phyloP scores from a whole-genome alignment of 768 basidiomycete genomes.

The Pleurotus pulmonarius region DNA sequence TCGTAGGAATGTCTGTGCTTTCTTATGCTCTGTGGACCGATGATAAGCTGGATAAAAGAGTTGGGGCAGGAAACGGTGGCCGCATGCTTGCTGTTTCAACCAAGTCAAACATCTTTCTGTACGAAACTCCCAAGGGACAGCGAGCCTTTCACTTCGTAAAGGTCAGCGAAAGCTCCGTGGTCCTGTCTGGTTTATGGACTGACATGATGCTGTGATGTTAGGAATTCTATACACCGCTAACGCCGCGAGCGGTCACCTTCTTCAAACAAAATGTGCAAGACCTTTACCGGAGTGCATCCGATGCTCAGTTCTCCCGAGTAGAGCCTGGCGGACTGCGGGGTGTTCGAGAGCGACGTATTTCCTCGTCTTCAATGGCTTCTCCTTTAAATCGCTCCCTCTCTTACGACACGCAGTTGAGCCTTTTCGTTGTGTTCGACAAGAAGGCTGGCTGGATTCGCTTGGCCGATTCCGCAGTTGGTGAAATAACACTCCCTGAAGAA shows the following conservation, averaged over 20 bases:
- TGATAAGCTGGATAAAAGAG: constrained; percentile 38
- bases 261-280: constrained; percentile 67
- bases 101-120: constrained; percentile 68
- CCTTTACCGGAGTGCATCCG: constrained; percentile 37
- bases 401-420: constrained; percentile 68
- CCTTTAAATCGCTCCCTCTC: constrained; percentile 30
- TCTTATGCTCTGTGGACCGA: constrained; percentile 71
- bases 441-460: constrained; percentile 82
- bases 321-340: constrained; percentile 33
- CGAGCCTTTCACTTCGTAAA: constrained; percentile 81
- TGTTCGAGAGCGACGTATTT: constrained; percentile 23
- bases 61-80: constrained; percentile 26
- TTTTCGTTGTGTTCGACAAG: constrained; percentile 87
- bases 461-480: constrained; percentile 76
- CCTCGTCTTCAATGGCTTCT: constrained; percentile 21
- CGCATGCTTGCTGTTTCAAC: constrained; percentile 72
- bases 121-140: constrained; percentile 81
- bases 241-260: constrained; percentile 64
- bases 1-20: constrained; percentile 52
- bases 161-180: constrained; percentile 31
- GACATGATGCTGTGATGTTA: constrained; percentile 23
- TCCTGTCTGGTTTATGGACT: neutral
- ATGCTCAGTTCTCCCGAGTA: constrained; percentile 40
- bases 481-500: constrained; percentile 61
- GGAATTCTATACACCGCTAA: constrained; percentile 83